Base-by-base conservation (phyloP, 352 stramenopile species). In the Globisporangium uncinulatum region DNA sequence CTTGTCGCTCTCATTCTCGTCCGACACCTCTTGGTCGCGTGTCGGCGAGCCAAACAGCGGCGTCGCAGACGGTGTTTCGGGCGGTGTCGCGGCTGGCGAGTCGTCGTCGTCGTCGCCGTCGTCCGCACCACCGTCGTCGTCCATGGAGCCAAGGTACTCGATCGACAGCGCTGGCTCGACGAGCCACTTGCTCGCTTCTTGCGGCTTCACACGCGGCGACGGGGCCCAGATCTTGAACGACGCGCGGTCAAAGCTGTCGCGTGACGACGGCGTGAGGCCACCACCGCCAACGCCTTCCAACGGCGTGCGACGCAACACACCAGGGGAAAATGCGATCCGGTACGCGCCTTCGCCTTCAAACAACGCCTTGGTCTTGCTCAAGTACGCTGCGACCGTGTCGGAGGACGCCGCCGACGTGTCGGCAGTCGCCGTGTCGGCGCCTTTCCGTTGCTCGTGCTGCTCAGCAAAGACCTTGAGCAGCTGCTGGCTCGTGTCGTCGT, bases 281-380 rank as follows among this genome's bases (percentile, higher is more conserved):
- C 69, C 8, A 14, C 29, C 66, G 4, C 76, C 8, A 4, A 31
- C 66, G 4, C 76, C 58, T 29, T 89, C 83, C 20, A 92, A 41
- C 29, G 83, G 83, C 0, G 83, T 95, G 49, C 83, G 83, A 19
- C 85, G 81, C 47, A 93, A 39, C 34, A 95, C 74, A 24, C 85
- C 85, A 41, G 85, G 81, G 42, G 87, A 82, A 53, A 92, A 95
- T 61, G 90, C 76, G 10, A 95, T 76, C n/a, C 85, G 84, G 59
- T 89, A 95, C 0, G 84, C 83, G 47, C 83, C 79, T 66, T 95
- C 83, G 2, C 82, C 82, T 61, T 95, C 83, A 53, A 87, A 92
- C 44, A 93, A 81, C 3, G 71, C 65, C 63, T 93, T 93, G 0
- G 83, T 86, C 63, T 88, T 88, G 47, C 71, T 74, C 36, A 95